Base-by-base conservation (phyloP, 1,284 basidiomycete genomes). In the Ustilago trichophora region DNA sequence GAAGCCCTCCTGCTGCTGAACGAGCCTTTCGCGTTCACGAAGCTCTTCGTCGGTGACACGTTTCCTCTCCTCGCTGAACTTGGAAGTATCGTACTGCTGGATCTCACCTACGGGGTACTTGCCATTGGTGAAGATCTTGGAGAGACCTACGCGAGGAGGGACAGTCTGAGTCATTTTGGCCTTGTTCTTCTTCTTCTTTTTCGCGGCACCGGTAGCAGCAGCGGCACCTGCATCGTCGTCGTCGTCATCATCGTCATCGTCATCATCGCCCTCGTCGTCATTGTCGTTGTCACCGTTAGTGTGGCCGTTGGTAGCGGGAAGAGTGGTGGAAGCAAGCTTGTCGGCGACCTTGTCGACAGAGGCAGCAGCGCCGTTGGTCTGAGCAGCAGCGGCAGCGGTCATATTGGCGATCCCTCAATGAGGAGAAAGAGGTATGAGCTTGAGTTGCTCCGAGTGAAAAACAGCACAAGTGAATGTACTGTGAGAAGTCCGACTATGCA, bases 41-140 rank as follows among this genome's bases (percentile, higher is more conserved):
- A 89, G 91, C 84, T 99, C 96, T 73, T 92, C 93, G 1, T 90
- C 93, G 1, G 93, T 93, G 18, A 88, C 90, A 32, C 95, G 89
- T 84, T 88, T 94, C 29, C 88, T 56, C 50, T 69, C 53, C 27
- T 94, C 87, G 81, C 89, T 59, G 36, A 75, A 80, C 50, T 77
- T 78, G 63, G 63, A 60, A 19, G 68, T 66, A 51, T 80, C 90
- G 84, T 98, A 99, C 56, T 90, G 88, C 73, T 93, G 90, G 56
- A 92, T 87, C 85, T 98, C 91, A 46, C 94, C 95, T 74, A 91
- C 90, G 8, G 95, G 94, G 83, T 89, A 98, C 41, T 88, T 84
- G 29, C 91, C 92, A 77, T 87, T 87, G 18, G 90, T 87, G 85
- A 92, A 98, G 65, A 98, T 86, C 81, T 93, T 94, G 63, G 90